phyloP scores from a whole-genome alignment of 371 early-diverging fungal genomes.

The Ordospora pajunii region DNA sequence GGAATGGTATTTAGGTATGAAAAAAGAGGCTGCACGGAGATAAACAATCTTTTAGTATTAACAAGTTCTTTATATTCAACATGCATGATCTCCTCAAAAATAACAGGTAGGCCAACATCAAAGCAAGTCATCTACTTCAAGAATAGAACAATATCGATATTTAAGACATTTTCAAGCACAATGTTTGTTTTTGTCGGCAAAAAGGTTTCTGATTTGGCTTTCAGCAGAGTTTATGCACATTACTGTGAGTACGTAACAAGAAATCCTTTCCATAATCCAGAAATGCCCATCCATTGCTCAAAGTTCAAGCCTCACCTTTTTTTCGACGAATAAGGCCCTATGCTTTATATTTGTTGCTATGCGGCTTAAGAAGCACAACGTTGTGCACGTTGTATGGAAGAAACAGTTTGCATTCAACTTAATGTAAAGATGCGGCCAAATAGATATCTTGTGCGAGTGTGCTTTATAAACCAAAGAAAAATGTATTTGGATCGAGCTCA shows the following conservation, averaged over 20 bases:
- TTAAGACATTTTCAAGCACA: constrained; percentile 11
- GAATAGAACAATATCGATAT: constrained; percentile 14
- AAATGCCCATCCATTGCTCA: constrained; percentile 83
- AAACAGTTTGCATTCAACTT: too few species aligned
- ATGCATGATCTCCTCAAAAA: background rate
- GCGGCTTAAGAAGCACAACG: too few species aligned
- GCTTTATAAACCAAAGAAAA: background rate
- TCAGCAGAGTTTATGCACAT: constrained; percentile 71
- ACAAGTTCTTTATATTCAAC: constrained; percentile 32
- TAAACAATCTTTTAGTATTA: constrained; percentile 26
- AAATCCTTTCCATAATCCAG: constrained; percentile 90
- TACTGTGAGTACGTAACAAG: constrained; percentile 91
- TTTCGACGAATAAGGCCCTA: background rate
- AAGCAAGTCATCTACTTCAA: background rate
- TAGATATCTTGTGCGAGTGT: background rate
- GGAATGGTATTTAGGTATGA: constrained; percentile 44
- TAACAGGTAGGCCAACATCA: background rate
- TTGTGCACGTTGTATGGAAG: too few species aligned
- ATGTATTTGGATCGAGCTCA: background rate
- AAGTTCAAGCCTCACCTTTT: constrained; percentile 36
- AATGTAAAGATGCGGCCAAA: too few species aligned
- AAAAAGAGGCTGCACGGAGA: background rate
- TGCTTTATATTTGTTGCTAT: background rate
- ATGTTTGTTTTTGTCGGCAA: constrained; percentile 35
- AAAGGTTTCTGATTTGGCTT: background rate